These are phyloP conservation scores for Verbena officinalis DNA, from an alignment of 257 asterid genomes.

Conservation along the genomic window DNA sequence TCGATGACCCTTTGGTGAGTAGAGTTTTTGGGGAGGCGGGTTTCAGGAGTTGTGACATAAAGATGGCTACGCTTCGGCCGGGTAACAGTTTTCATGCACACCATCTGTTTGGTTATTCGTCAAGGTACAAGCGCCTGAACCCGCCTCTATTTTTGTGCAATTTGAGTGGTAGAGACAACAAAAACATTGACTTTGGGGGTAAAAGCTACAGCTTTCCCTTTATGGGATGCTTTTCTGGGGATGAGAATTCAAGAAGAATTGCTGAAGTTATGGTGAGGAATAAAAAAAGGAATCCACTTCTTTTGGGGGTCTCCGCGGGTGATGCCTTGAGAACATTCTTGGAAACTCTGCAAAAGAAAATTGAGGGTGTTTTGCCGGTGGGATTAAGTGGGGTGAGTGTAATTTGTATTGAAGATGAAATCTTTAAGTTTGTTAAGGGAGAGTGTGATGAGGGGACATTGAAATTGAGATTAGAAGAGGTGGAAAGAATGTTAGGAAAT, in stretches of 20 bases:
- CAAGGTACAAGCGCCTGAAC: constrained; percentile 56
- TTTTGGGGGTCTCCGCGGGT: constrained; percentile 64
- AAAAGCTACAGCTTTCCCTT: constrained; percentile 67
- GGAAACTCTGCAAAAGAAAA: constrained; percentile 45
- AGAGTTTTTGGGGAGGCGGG: constrained; percentile 92
- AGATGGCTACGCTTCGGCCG: constrained; percentile 69
- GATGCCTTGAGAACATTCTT: constrained; percentile 60
- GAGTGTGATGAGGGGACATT: constrained; percentile 56
- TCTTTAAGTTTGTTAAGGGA: constrained; percentile 50
- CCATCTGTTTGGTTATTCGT: constrained; percentile 53
- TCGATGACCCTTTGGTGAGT: constrained; percentile 92
- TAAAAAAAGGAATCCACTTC: constrained; percentile 63
- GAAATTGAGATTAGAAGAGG: constrained; percentile 59
- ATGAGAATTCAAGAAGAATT: constrained; percentile 65
- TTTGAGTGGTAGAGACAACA: constrained; percentile 30
- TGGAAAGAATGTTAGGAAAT: constrained; percentile 38
- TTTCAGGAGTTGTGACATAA: constrained; percentile 76
- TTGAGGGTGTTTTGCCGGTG: constrained; percentile 42
- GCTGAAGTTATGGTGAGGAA: constrained; percentile 61
- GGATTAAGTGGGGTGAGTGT: constrained; percentile 56
- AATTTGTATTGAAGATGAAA: constrained; percentile 55
- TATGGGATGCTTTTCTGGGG: constrained; percentile 56
- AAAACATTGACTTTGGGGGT: constrained; percentile 28
- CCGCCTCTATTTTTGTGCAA: constrained; percentile 73
- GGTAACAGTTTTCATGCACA: constrained; percentile 45